Percentiles rank a stretch among this genome's conserved stretches.
Evolutionary conservation across 306 rosid genomes (phyloP).

Genomic region (Sicyos edulis): DNA sequence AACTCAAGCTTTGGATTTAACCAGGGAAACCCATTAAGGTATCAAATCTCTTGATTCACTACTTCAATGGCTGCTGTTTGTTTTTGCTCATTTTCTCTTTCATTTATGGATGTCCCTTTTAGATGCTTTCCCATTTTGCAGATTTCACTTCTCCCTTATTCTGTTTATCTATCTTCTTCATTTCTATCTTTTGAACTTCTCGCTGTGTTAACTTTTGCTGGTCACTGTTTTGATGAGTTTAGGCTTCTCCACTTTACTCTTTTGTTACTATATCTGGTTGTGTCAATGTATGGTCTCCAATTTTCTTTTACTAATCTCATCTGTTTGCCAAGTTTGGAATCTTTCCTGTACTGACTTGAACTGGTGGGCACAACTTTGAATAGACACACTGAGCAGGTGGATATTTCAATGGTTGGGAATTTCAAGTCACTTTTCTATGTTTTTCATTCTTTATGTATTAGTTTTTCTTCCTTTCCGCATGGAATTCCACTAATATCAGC

Average conservation of each 20-base stretch:
- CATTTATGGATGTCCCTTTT: no score
- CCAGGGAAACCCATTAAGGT: constrained; percentile 86
- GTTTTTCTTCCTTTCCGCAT: neutral
- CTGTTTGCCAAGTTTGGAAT: neutral
- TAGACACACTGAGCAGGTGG: neutral
- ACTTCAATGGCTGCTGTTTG: constrained; percentile 21
- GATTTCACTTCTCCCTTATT: neutral
- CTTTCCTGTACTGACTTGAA: neutral
- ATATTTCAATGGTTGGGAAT: neutral
- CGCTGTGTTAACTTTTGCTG: neutral
- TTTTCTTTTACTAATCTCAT: constrained; percentile 4
- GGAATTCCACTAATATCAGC: constrained; percentile 5
- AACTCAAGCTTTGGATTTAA: constrained; percentile 94
- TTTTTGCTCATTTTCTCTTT: constrained; percentile 20
- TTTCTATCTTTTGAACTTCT: neutral
- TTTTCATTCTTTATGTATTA: neutral
- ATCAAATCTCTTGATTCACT: constrained; percentile 22
- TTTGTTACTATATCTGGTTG: neutral
- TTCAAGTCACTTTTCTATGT: neutral
- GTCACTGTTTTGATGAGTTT: neutral
- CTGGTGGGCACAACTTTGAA: neutral
- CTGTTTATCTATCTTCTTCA: neutral
- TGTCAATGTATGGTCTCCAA: neutral
- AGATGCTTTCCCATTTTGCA: constrained; percentile 2
- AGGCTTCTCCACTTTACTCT: neutral